These are phyloP conservation scores for Mitragyna speciosa DNA, from an alignment of 257 asterid species.

Conservation along the genomic window DNA sequence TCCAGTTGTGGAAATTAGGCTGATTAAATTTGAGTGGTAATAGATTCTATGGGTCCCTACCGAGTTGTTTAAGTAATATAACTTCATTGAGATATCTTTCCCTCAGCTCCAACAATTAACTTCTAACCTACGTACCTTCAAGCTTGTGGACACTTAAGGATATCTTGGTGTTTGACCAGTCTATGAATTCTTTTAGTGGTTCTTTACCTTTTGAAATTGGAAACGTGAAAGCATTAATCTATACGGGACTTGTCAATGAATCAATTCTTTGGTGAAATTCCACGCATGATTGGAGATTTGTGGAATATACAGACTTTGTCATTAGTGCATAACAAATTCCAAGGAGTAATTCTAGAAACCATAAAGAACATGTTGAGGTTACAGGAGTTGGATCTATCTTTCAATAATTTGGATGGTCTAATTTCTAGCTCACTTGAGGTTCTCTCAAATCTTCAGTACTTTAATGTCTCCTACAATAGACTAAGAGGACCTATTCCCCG, in stretches of 20 bases:
- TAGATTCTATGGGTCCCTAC: background rate
- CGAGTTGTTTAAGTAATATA: background rate
- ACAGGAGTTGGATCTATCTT: background rate
- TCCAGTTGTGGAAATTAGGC: background rate
- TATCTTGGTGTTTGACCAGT: background rate
- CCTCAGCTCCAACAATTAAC: background rate
- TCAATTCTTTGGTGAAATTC: background rate
- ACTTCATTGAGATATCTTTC: background rate
- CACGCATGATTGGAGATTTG: background rate
- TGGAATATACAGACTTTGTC: background rate
- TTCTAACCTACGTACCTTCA: background rate
- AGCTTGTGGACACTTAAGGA: conserved; percentile 6
- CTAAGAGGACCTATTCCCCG: background rate
- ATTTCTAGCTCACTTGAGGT: background rate
- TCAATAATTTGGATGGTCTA: background rate
- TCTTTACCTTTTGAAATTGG: background rate
- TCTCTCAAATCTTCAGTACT: background rate
- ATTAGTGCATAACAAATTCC: background rate
- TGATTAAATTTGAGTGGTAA: background rate
- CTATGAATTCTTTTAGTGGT: background rate
- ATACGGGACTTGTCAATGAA: background rate
- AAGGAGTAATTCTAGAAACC: conserved; percentile 2
- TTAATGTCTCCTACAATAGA: background rate
- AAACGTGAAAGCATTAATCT: background rate
- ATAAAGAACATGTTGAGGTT: background rate